Evolutionary conservation across 2,329 filamentous ascomycete genomes (phyloP).

Genomic region (Hortaea sp.): DNA sequence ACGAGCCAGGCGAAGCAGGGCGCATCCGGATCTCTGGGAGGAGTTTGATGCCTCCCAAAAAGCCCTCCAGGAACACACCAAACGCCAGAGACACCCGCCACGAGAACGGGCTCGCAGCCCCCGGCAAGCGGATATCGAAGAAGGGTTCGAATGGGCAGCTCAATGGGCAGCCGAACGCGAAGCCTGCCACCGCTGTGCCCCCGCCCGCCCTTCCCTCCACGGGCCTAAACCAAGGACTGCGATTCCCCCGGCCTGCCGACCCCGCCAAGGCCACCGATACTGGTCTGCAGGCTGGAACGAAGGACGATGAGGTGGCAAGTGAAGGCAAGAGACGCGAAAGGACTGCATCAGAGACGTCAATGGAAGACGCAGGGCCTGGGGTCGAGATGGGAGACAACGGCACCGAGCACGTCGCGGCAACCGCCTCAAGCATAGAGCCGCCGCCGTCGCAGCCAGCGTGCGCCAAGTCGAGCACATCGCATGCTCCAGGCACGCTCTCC

Average conservation of each 20-base stretch:
- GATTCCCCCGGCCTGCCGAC: constrained; percentile 24
- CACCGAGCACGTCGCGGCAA: constrained; percentile 20
- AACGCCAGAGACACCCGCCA: constrained; percentile 51
- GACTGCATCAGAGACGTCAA: constrained; percentile 34
- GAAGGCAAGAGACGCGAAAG: constrained; percentile 25
- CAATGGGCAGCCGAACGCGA: constrained; percentile 31
- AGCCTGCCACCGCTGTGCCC: constrained; percentile 20
- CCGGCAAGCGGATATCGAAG: constrained; percentile 55
- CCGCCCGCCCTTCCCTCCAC: constrained; percentile 30
- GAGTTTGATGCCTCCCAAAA: constrained; percentile 39
- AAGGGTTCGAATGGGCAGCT: constrained; percentile 38
- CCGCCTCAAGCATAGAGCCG: constrained; percentile 11
- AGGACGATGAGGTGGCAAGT: constrained; percentile 17
- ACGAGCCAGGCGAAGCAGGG: constrained; percentile 15
- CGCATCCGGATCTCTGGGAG: neutral
- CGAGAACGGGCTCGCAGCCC: constrained; percentile 78
- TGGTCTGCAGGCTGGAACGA: constrained; percentile 6
- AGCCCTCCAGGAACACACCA: constrained; percentile 33
- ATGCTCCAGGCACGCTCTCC: constrained; percentile 63
- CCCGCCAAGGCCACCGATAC: constrained; percentile 9
- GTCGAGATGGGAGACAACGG: constrained; percentile 20
- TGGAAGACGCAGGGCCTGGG: constrained; percentile 25
- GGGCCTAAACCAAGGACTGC: constrained; percentile 29
- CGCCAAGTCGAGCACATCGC: constrained; percentile 53
- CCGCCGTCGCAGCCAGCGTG: constrained; percentile 7